These are phyloP conservation scores for Pseudocercospora macadamiae DNA, from an alignment of 2,329 filamentous ascomycete genomes.

Conservation along the genomic window DNA sequence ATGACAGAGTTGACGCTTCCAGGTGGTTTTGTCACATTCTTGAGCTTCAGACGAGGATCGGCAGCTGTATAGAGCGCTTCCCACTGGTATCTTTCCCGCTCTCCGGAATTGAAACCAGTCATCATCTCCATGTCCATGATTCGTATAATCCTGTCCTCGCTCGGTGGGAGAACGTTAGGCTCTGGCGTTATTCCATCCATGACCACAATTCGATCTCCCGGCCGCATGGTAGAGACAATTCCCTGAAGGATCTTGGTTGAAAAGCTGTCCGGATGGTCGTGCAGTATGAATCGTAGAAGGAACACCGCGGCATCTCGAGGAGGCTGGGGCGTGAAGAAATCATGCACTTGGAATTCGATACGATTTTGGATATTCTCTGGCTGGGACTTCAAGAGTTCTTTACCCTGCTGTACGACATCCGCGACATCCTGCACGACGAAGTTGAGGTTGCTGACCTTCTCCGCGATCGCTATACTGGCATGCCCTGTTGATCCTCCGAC, in stretches of 20 bases:
- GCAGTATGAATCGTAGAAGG: constrained; percentile 21
- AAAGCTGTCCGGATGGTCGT: constrained; percentile 28
- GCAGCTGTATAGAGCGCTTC: constrained; percentile 2
- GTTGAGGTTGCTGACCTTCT: not conserved
- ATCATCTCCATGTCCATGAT: constrained; percentile 17
- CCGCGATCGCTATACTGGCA: constrained; percentile 4
- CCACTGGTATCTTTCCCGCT: constrained; percentile 13
- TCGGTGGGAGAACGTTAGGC: not conserved
- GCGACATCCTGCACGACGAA: constrained; percentile 12
- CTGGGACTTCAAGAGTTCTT: not conserved
- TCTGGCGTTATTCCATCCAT: constrained; percentile 25
- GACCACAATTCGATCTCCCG: constrained; percentile 28
- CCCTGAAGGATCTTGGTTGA: constrained; percentile 24
- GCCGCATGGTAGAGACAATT: constrained; percentile 23
- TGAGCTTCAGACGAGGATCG: constrained; percentile 1
- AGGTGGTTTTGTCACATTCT: not conserved
- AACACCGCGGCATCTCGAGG: constrained; percentile 32
- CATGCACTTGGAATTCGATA: constrained; percentile 14
- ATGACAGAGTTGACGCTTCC: constrained; percentile 9
- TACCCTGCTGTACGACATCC: constrained; percentile 3
- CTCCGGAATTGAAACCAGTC: constrained; percentile 8
- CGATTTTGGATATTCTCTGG: constrained; percentile 3
- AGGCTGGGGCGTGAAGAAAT: constrained; percentile 33
- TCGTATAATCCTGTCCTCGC: constrained; percentile 2
- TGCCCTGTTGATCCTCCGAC: constrained; percentile 27